Evolutionary conservation across 345 rosid genomes (phyloP).

Genomic region (Erysimum cheiranthoides): DNA sequence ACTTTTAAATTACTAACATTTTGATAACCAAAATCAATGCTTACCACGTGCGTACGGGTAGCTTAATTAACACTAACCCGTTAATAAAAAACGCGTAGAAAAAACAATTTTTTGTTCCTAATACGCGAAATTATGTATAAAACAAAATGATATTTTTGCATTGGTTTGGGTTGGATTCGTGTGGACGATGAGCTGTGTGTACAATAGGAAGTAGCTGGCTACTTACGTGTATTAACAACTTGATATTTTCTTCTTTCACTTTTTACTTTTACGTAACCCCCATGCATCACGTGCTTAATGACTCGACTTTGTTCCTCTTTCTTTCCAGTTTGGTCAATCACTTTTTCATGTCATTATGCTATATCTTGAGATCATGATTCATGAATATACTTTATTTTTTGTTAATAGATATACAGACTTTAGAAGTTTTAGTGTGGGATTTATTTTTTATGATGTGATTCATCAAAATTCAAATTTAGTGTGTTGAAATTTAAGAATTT

Average conservation of each 20-base stretch:
- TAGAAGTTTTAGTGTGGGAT: not conserved
- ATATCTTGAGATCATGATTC: not conserved
- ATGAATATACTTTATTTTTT: conserved; percentile 3
- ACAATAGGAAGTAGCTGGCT: conserved; percentile 42
- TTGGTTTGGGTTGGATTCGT: conserved; percentile 23
- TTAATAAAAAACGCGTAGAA: not conserved
- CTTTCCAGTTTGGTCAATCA: conserved; percentile 7
- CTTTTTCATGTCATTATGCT: conserved; percentile 19
- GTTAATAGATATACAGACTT: not conserved
- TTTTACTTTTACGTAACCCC: conserved; percentile 31
- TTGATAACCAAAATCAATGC: conserved; percentile 17
- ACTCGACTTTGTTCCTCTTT: conserved; percentile 38
- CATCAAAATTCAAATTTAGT: not conserved
- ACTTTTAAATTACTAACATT: not conserved
- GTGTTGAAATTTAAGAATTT: not conserved
- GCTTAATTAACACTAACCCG: conserved; percentile 4
- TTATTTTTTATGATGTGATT: not conserved
- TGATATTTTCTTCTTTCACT: conserved; percentile 24
- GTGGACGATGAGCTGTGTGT: conserved; percentile 44
- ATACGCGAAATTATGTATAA: not conserved
- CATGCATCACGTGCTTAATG: conserved; percentile 46
- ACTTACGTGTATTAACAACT: conserved; percentile 29
- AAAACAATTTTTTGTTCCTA: not conserved
- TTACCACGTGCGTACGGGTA: not conserved
- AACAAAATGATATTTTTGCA: conserved; percentile 21